Evolutionary conservation across 192 early-diverging fungal genomes (phyloP).

Genomic region (Kappamyces sp.): DNA sequence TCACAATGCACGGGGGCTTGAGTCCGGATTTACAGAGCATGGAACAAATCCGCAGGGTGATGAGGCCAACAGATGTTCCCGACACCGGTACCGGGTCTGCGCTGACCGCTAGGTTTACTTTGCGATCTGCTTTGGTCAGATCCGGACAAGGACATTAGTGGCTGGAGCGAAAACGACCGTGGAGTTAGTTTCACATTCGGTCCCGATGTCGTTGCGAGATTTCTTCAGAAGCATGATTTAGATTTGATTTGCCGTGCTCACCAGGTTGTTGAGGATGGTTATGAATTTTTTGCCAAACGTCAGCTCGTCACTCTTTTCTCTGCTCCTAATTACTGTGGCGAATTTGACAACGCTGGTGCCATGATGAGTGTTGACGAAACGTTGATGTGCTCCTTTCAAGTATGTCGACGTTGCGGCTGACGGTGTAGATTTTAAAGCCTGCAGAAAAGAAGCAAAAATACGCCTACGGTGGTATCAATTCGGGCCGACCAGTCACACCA

Average conservation of each 20-base stretch:
- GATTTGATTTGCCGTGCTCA: constrained; percentile 97
- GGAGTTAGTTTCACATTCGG: constrained; percentile 96
- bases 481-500: constrained; percentile 66
- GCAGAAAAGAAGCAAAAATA: constrained; percentile 89
- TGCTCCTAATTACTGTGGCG: constrained; percentile 96
- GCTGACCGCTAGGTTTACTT: constrained; percentile 57
- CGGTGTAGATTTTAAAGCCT: constrained; percentile 81
- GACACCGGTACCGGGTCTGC: constrained; percentile 68
- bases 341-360: constrained; percentile 75
- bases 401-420: neutral
- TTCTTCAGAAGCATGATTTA: constrained; percentile 94
- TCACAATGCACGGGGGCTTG: constrained; percentile 97
- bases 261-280: constrained; percentile 97
- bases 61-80: constrained; percentile 97
- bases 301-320: constrained; percentile 94
- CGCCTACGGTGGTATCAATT: constrained; percentile 60
- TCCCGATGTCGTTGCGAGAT: constrained; percentile 85
- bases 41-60: constrained; percentile 95
- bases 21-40: constrained; percentile 94
- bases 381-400: constrained; percentile 64
- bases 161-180: constrained; percentile 96
- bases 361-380: constrained; percentile 70
- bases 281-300: constrained; percentile 97
- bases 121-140: constrained; percentile 97
- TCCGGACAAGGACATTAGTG: constrained; percentile 92